These are phyloP conservation scores for Fusarium sp. DNA, from an alignment of 2,329 filamentous ascomycete genomes.

Conservation along the genomic window DNA sequence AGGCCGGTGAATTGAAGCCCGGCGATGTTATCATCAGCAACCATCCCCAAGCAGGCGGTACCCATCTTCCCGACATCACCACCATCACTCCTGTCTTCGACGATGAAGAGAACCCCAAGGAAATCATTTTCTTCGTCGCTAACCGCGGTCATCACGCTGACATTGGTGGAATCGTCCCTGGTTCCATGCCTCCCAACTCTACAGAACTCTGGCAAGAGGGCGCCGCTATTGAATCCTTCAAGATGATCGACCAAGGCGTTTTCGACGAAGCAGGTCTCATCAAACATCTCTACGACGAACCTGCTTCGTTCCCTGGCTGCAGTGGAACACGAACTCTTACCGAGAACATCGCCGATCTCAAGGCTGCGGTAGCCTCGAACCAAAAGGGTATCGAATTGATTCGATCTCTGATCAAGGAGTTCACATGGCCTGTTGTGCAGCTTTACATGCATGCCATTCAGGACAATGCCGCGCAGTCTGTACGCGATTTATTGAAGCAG, in stretches of 20 bases:
- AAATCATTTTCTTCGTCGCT: slow-evolving; percentile 52
- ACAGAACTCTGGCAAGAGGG: slow-evolving; percentile 70
- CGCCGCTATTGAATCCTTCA: slow-evolving; percentile 62
- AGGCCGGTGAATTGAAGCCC: slow-evolving; percentile 34
- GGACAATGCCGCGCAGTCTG: slow-evolving; percentile 80
- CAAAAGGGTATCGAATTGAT: slow-evolving; percentile 86
- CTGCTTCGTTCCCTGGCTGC: slow-evolving; percentile 42
- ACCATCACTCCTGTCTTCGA: slow-evolving; percentile 49
- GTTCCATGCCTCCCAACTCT: slow-evolving; percentile 79
- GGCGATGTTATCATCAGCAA: slow-evolving; percentile 43
- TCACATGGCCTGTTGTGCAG: slow-evolving; percentile 80
- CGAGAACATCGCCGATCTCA: slow-evolving; percentile 88
- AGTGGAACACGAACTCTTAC: slow-evolving; percentile 76
- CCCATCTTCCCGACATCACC: slow-evolving; percentile 47
- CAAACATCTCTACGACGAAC: slow-evolving; percentile 63
- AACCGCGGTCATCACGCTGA: slow-evolving; percentile 52
- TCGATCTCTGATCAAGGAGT: slow-evolving; percentile 78
- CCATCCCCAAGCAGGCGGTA: slow-evolving; percentile 45
- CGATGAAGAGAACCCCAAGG: slow-evolving; percentile 42
- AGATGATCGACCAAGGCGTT: slow-evolving; percentile 44
- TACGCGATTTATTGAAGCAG: slow-evolving; percentile 77
- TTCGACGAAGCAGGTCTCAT: slow-evolving; percentile 65
- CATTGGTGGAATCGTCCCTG: slow-evolving; percentile 72
- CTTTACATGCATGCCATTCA: slow-evolving; percentile 89
- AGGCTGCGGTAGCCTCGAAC: slow-evolving; percentile 87